Evolutionary conservation across 2,329 filamentous ascomycete species (phyloP), one percentile per base, ranked within the genome.

Genomic region (Myriangium duriaei): DNA sequence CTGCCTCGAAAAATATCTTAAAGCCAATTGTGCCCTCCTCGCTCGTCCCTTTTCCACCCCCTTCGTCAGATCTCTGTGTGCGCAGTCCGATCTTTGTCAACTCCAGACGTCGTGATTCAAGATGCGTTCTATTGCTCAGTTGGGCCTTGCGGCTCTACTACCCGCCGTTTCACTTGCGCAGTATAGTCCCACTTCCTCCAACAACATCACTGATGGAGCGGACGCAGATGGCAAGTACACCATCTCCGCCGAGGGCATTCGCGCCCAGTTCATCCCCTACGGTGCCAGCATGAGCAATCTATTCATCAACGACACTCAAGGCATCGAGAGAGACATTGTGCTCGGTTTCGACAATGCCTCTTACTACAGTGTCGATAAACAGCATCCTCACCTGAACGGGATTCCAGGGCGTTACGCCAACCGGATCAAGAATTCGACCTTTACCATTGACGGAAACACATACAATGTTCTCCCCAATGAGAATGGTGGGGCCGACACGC

Each of bases 361-460:
- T 37, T 75, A 80, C 60, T 87, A 86, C 60, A 60, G 57, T 42
- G 55, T 74, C 34, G 78, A 83, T 57, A 59, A 59, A 42, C 63
- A 70, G 43, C 81, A 86, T 56, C 75, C 72, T 35, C 79, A 85
- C 64, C 76, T 81, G 47, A 81, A 79, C 42, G 65, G 75, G 49
- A 74, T 87, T 1, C 79, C 79, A 0, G 56, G 59, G 32, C 76
- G 81, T 39, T 87, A 87, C 54, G 81, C 81, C 42, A 87, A 87
- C 58, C 76, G 81, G 46, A 86, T 86, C 65, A 70, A 65, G 57
- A 72, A 72, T 42, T 67, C 67, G 36, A 71, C 68, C 3, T 73
- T 73, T 51, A 58, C 58, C 14, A 56, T 73, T 40, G 63, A 68
- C 37, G 63, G 59, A 13, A 47, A 56, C 12, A 58, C 53, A 3